Evolutionary conservation across 371 early-diverging fungal genomes (phyloP).

Genomic region (Zopfochytrium polystomum): DNA sequence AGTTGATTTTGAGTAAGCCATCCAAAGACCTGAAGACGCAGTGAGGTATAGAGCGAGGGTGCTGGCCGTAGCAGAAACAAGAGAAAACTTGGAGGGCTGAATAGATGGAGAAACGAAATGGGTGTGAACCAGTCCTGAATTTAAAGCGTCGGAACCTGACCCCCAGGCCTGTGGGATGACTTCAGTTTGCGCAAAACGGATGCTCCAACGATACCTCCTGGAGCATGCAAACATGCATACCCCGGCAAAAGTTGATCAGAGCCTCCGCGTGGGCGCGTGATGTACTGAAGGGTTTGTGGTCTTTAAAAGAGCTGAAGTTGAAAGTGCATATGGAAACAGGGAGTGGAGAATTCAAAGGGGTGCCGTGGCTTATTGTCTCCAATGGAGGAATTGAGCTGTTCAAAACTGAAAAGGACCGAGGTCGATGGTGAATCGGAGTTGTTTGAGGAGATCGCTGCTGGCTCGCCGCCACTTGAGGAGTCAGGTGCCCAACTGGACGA

Average conservation of each 20-base stretch:
- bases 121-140: constrained; percentile 12
- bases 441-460: too few relatives aligned
- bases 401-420: too few relatives aligned
- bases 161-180: constrained; percentile 25
- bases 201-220: constrained; percentile 20
- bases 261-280: constrained; percentile 19
- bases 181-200: not conserved
- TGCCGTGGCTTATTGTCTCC: too few relatives aligned
- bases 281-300: too few relatives aligned
- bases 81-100: constrained; percentile 17
- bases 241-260: constrained; percentile 23
- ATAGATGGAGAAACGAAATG: constrained; percentile 23
- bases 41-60: constrained; percentile 21
- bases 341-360: too few relatives aligned
- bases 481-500: too few relatives aligned
- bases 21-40: constrained; percentile 24
- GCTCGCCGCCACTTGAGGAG: too few relatives aligned
- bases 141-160: constrained; percentile 23
- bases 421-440: too few relatives aligned
- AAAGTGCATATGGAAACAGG: too few relatives aligned
- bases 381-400: too few relatives aligned
- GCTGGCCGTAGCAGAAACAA: constrained; percentile 16
- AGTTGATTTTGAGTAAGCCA: constrained; percentile 20
- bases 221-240: constrained; percentile 20
- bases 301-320: too few relatives aligned